Evolutionary conservation across 1,284 basidiomycete genomes (phyloP), one percentile per base, ranked within the genome.

Genomic region (Fomitopsis schrenkii): DNA sequence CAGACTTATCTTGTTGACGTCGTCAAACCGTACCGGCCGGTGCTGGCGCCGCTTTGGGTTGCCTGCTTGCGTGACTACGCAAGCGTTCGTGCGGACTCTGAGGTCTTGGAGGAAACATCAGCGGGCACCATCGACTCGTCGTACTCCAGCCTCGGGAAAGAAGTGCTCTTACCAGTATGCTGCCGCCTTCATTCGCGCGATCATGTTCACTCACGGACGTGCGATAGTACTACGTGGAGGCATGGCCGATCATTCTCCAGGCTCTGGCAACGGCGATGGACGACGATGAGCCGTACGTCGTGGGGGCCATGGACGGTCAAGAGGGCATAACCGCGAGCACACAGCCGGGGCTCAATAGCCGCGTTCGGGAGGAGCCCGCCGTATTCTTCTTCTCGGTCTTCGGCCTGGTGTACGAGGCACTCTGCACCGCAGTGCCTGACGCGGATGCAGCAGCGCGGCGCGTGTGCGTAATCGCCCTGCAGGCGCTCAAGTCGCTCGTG

Each of bases 11-110:
- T 99, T 6, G 78, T 83, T 33, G 82, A 90, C 22, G 93, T 99
- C 1, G 84, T 99, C 57, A 84, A 88, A 68, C 95, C 97, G 4
- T 89, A 98, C 71, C 80, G 90, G 40, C 76, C 81, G 5, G 82
- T 86, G 0, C 82, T 99, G 19, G 88, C 90, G 5, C 85, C 88
- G 0, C 84, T 95, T 60, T 99, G 97, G 97, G 84, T 97, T 52
- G 88, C 93, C 0, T 86, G 90, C 2, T 77, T 99, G 44, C 83
- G 94, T 3, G 96, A 98, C 76, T 99, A 96, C 68, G 96, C 97
- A 0, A 90, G 90, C 65, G 89, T 98, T 58, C 84, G 90, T 53
- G 89, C 91, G 8, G 95, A 97, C 68, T 92, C 94, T 0, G 97
- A 98, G 68, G 88, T 91, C 53, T 77, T 90, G 14, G 89, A 93